phyloP scores from a whole-genome alignment of 192 early-diverging fungal genomes.

The Coemansia sp. region DNA sequence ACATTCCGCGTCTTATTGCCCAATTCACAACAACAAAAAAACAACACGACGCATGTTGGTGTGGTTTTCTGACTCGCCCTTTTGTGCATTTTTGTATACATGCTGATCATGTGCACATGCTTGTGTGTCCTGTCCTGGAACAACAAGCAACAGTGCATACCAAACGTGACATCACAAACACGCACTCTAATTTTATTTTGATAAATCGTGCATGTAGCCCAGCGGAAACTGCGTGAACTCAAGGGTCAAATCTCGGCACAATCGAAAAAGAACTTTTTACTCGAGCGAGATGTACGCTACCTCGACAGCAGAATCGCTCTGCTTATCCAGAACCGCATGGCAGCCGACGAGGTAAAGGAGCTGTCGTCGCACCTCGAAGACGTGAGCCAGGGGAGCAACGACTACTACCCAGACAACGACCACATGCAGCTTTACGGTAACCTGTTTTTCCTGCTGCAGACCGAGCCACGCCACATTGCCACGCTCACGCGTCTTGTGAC shows the following conservation, averaged over 20 bases:
- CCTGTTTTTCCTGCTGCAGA: slow-evolving; percentile 88
- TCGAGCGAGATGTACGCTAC: slow-evolving; percentile 90
- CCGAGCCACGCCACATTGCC: slow-evolving; percentile 89
- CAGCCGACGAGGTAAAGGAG: slow-evolving; percentile 75
- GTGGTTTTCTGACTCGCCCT: not conserved
- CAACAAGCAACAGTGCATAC: not conserved
- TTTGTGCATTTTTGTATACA: not conserved
- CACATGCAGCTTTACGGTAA: slow-evolving; percentile 87
- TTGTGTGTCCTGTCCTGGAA: not conserved
- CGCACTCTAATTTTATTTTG: not conserved
- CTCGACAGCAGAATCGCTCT: slow-evolving; percentile 89
- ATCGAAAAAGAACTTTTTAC: slow-evolving; percentile 92
- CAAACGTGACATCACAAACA: not conserved
- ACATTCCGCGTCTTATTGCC: slow-evolving; percentile 6
- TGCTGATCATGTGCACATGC: slow-evolving; percentile 3
- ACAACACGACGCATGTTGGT: not conserved
- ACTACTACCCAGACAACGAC: slow-evolving; percentile 72
- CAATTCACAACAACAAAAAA: not conserved
- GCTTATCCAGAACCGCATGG: slow-evolving; percentile 92
- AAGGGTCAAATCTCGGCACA: slow-evolving; percentile 89
- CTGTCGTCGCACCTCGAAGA: slow-evolving; percentile 52
- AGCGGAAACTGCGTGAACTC: slow-evolving; percentile 77
- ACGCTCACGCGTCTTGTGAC: slow-evolving; percentile 78
- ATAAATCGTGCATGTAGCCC: too few species aligned
- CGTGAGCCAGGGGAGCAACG: slow-evolving; percentile 45